Evolutionary conservation across 140 eudicot species (phyloP).

Genomic region (Flaveria floridana): DNA sequence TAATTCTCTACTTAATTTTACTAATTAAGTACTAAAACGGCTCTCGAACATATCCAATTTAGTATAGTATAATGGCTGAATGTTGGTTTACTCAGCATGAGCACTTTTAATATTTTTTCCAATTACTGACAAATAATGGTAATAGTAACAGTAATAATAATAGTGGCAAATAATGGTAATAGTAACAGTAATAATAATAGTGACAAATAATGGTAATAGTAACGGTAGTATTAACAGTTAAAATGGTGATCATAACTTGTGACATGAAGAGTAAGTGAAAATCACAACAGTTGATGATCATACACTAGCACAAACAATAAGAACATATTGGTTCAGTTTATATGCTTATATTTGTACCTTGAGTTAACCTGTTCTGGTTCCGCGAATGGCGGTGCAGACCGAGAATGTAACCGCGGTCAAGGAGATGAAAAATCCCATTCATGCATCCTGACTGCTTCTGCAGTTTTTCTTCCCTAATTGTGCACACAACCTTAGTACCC

Average conservation of each 20-base stretch:
- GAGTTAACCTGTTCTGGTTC: slow-evolving; percentile 48
- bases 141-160: not conserved
- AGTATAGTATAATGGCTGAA: not conserved
- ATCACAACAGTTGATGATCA: slow-evolving; percentile 2
- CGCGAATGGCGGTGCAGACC: slow-evolving; percentile 47
- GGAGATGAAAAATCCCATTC: slow-evolving; percentile 80
- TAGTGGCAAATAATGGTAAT: not conserved
- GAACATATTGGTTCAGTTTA: slow-evolving; percentile 11
- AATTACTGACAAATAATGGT: not conserved
- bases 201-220: not conserved
- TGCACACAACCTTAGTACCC: slow-evolving; percentile 60
- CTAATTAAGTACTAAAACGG: not conserved
- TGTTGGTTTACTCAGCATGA: not conserved
- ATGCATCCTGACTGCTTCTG: slow-evolving; percentile 87
- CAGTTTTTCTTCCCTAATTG: slow-evolving; percentile 56
- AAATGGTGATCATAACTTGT: not conserved
- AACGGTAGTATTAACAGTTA: not conserved
- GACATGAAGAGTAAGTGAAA: not conserved
- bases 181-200: not conserved
- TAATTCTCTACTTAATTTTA: not conserved
- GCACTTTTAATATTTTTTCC: not conserved
- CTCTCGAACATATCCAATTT: not conserved
- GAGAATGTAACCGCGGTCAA: slow-evolving; percentile 64
- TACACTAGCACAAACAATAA: not conserved
- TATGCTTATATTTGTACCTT: slow-evolving; percentile 41